These are phyloP conservation scores for Thraustochytrium sp. DNA, from an alignment of 352 stramenopile genomes.

Conservation along the genomic window DNA sequence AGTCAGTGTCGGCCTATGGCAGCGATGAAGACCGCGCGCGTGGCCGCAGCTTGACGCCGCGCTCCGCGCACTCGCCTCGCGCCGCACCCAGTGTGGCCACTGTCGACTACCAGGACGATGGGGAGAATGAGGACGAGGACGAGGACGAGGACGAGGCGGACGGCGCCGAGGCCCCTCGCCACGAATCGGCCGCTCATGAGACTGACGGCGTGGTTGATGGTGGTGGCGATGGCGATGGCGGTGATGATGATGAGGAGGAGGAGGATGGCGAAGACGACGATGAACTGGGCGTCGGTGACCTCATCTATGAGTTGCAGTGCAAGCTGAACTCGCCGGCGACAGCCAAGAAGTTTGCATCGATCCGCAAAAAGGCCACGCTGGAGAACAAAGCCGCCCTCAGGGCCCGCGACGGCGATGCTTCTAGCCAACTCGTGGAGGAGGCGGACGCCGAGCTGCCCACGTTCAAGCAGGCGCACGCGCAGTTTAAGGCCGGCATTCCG, in stretches of 20 bases:
- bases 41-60: too few species aligned
- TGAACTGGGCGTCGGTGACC: background rate
- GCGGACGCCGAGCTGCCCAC: too few species aligned
- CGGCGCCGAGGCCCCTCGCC: background rate
- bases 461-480: too few species aligned
- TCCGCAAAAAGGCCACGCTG: background rate
- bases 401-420: background rate
- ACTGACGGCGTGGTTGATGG: background rate
- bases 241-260: background rate
- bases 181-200: too few species aligned
- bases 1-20: too few species aligned
- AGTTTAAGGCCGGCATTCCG: too few species aligned
- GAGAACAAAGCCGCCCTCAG: background rate
- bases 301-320: constrained; percentile 20
- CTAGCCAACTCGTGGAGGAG: background rate
- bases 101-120: too few species aligned
- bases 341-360: background rate
- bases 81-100: too few species aligned
- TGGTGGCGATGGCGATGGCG: background rate
- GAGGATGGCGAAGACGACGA: background rate
- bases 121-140: background rate
- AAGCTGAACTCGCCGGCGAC: constrained; percentile 14
- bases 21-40: too few species aligned
- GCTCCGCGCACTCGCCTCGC: too few species aligned
- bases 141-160: background rate